phyloP scores from a whole-genome alignment of 192 early-diverging fungal species.

The Coemansia sp. region DNA sequence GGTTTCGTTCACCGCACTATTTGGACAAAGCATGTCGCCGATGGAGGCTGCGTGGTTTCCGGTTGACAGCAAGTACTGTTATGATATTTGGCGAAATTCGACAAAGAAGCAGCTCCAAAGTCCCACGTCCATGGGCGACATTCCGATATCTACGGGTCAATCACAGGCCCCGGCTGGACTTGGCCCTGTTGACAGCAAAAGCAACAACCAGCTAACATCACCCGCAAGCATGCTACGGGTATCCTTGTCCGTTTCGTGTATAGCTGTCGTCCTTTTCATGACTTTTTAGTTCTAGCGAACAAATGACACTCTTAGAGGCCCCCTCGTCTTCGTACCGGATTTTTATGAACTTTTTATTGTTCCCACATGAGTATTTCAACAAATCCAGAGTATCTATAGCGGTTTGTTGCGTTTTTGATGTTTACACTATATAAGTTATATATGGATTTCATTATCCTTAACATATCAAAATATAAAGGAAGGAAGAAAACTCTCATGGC shows the following conservation, averaged over 20 bases:
- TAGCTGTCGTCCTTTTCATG: background rate
- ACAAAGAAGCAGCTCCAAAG: slow-evolving; percentile 22
- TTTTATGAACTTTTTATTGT: too few species aligned
- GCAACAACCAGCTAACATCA: background rate
- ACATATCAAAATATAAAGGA: too few species aligned
- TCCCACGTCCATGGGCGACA: slow-evolving; percentile 30
- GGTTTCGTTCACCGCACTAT: slow-evolving; percentile 52
- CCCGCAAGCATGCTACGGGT: background rate
- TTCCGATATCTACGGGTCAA: slow-evolving; percentile 18
- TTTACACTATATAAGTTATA: too few species aligned
- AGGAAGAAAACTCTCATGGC: too few species aligned
- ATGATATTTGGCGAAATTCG: slow-evolving; percentile 46
- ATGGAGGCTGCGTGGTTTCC: slow-evolving; percentile 53
- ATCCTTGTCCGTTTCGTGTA: background rate
- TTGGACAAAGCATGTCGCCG: slow-evolving; percentile 52
- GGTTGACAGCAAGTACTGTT: slow-evolving; percentile 44
- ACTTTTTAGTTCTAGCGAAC: background rate
- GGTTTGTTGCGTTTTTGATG: too few species aligned
- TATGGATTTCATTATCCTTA: too few species aligned
- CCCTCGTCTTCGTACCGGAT: background rate
- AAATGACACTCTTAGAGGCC: too few species aligned
- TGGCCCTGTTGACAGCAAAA: slow-evolving; percentile 4
- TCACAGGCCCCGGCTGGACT: slow-evolving; percentile 31
- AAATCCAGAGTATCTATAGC: too few species aligned
- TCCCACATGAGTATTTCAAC: too few species aligned